Evolutionary conservation across 257 asterid species (phyloP).

Genomic region (Linaria vulgaris): DNA sequence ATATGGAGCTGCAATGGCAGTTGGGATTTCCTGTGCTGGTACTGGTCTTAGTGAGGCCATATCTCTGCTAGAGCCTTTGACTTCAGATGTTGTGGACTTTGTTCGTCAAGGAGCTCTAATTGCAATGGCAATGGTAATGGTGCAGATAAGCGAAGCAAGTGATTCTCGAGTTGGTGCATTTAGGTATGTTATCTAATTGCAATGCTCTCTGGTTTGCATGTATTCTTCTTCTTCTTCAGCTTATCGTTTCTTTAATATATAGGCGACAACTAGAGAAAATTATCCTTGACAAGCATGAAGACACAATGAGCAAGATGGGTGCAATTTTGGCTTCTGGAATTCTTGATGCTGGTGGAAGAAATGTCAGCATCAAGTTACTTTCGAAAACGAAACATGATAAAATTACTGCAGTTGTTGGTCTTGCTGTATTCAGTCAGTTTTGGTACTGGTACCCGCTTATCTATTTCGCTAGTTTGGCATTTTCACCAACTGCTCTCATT

Average conservation of each 20-base stretch:
- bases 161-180: slow-evolving; percentile 97
- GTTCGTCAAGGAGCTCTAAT: slow-evolving; percentile 99
- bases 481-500: slow-evolving; percentile 96
- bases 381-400: slow-evolving; percentile 87
- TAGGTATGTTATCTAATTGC: slow-evolving; percentile 47
- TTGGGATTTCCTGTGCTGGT: slow-evolving; percentile 98
- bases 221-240: slow-evolving; percentile 8
- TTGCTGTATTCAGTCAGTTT: slow-evolving; percentile 95
- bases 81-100: slow-evolving; percentile 93
- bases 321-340: slow-evolving; percentile 97
- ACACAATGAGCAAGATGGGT: slow-evolving; percentile 99
- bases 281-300: slow-evolving; percentile 91
- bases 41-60: slow-evolving; percentile 97
- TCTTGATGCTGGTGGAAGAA: slow-evolving; percentile 97
- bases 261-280: slow-evolving; percentile 96
- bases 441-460: slow-evolving; percentile 99
- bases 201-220: neutral
- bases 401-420: slow-evolving; percentile 88
- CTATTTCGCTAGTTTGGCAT: slow-evolving; percentile 82
- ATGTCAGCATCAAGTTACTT: slow-evolving; percentile 78
- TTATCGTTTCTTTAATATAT: slow-evolving; percentile 7
- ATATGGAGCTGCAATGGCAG: slow-evolving; percentile 98
- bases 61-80: slow-evolving; percentile 91
- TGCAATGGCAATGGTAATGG: slow-evolving; percentile 99
- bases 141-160: slow-evolving; percentile 88